phyloP scores from a whole-genome alignment of 1,284 basidiomycete species.

The Gymnopus androsaceus region DNA sequence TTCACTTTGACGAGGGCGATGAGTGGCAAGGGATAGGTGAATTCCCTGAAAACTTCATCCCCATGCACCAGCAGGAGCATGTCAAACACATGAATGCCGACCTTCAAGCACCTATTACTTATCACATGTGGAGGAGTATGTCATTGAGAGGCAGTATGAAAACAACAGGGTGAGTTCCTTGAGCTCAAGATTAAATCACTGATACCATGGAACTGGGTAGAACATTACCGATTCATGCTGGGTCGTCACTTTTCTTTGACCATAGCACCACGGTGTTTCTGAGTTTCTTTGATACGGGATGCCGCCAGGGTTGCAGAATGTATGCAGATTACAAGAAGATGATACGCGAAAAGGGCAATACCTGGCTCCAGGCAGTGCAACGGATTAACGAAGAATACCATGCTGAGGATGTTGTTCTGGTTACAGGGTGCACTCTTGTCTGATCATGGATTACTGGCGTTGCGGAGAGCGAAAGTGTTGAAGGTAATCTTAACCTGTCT shows the following conservation, averaged over 20 bases:
- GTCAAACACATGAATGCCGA: neutral
- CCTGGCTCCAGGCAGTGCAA: neutral
- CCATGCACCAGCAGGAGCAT: neutral
- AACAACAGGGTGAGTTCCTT: neutral
- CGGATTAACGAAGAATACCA: neutral
- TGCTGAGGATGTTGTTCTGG: neutral
- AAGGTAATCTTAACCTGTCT: neutral
- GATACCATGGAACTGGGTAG: neutral
- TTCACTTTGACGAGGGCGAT: neutral
- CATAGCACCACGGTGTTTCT: neutral
- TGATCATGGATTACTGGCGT: neutral
- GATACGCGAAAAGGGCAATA: neutral
- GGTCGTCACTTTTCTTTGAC: neutral
- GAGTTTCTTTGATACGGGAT: neutral
- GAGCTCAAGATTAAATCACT: neutral
- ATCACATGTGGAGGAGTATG: neutral
- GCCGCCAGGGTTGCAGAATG: neutral
- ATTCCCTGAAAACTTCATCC: neutral
- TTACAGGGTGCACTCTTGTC: neutral
- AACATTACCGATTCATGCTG: neutral
- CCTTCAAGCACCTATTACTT: neutral
- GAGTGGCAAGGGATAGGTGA: neutral
- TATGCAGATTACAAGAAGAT: neutral
- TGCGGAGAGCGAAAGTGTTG: neutral
- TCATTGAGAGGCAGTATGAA: neutral